Percentiles rank a stretch among this genome's conserved stretches.
phyloP scores from a whole-genome alignment of 2,329 filamentous ascomycete genomes.

The Phialophora expanda region DNA sequence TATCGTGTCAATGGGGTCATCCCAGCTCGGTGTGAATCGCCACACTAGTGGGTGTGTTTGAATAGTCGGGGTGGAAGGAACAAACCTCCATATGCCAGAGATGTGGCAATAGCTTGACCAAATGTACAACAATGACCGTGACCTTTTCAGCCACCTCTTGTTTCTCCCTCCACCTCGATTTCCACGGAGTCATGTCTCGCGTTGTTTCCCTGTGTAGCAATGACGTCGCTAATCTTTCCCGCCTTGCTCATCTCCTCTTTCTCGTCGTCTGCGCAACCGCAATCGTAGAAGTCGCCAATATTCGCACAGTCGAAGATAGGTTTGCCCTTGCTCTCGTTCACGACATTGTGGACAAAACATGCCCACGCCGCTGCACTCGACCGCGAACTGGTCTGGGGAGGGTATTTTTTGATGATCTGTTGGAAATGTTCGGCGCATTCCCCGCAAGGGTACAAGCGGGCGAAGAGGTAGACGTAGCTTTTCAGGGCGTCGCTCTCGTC shows the following conservation, averaged over 20 bases:
- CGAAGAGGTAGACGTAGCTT: conserved; percentile 67
- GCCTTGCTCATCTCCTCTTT: conserved; percentile 41
- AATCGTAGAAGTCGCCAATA: conserved; percentile 71
- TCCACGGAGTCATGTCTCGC: conserved; percentile 30
- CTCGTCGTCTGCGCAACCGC: conserved; percentile 65
- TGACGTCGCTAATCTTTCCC: conserved; percentile 30
- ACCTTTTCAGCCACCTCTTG: conserved; percentile 37
- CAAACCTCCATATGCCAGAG: not conserved
- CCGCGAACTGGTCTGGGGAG: conserved; percentile 67
- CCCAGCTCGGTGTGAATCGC: conserved; percentile 26
- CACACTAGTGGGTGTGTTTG: not conserved
- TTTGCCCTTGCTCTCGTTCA: conserved; percentile 67
- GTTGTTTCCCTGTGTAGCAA: conserved; percentile 29
- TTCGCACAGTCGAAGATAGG: conserved; percentile 67
- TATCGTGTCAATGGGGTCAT: conserved; percentile 23
- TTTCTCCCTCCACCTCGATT: conserved; percentile 39
- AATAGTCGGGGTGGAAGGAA: not conserved
- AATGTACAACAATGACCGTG: not conserved
- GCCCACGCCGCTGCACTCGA: conserved; percentile 69
- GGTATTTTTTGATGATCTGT: conserved; percentile 64
- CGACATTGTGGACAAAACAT: conserved; percentile 70
- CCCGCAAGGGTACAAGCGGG: conserved; percentile 69
- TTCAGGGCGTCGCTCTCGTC: conserved; percentile 66
- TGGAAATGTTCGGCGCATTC: conserved; percentile 70
- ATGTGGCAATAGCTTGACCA: conserved; percentile 7